Conservation (phyloP, 768 basidiomycete genomes). For the Boletus subparvulus region DNA sequence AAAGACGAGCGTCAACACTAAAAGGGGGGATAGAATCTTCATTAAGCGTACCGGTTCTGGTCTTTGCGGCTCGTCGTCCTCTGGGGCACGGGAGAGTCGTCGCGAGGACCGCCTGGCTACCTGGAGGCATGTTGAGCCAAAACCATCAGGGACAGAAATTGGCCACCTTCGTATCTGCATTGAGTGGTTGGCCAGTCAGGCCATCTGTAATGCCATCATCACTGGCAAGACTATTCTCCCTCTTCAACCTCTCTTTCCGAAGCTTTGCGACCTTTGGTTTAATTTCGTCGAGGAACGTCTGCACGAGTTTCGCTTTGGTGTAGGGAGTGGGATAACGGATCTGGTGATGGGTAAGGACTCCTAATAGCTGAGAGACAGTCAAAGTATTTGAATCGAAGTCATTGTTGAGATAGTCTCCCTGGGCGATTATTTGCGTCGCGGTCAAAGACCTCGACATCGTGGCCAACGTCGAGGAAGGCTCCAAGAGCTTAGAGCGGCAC, state of each 20-base stretch:
- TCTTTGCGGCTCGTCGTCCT: conserved; percentile 42
- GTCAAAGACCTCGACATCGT: conserved; percentile 70
- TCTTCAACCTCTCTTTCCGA: conserved; percentile 62
- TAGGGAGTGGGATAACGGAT: conserved; percentile 71
- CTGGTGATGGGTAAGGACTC: conserved; percentile 75
- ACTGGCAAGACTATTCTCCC: conserved; percentile 69
- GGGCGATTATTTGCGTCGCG: conserved; percentile 69
- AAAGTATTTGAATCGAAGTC: conserved; percentile 73
- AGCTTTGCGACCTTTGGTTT: conserved; percentile 56
- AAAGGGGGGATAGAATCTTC: not conserved
- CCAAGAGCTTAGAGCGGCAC: not conserved
- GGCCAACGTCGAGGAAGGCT: conserved; percentile 16
- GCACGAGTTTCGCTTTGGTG: conserved; percentile 74
- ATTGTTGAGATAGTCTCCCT: conserved; percentile 76
- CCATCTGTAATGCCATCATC: conserved; percentile 84
- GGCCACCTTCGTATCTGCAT: conserved; percentile 46
- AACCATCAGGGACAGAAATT: conserved; percentile 3
- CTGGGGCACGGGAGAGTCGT: conserved; percentile 58
- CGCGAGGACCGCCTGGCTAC: conserved; percentile 57
- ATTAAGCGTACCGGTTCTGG: conserved; percentile 55
- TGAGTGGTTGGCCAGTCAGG: conserved; percentile 70
- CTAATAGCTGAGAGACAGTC: conserved; percentile 80
- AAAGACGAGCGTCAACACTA: conserved; percentile 14
- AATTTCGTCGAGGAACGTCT: conserved; percentile 77
- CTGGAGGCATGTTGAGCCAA: conserved; percentile 10